These are phyloP conservation scores for Trichosporon faecale DNA, from an alignment of 1,284 basidiomycete genomes.

Conservation along the genomic window DNA sequence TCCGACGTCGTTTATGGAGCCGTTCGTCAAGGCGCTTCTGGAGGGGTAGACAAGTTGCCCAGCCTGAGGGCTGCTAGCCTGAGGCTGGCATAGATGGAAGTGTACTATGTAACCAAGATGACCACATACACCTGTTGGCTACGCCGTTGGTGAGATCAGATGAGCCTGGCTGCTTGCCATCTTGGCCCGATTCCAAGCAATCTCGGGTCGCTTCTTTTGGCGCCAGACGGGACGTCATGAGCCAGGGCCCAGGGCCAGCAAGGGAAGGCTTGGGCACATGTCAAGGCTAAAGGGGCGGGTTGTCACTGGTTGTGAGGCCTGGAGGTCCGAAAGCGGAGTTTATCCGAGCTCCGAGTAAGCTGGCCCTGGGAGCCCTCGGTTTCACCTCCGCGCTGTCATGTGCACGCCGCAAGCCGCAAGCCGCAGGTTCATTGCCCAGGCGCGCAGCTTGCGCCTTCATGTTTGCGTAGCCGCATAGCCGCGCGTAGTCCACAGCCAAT, in stretches of 20 bases:
- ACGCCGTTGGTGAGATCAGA: no score
- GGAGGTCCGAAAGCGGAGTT: not conserved
- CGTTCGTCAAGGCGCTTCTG: constrained; percentile 14
- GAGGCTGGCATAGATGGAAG: no score
- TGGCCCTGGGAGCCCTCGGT: not conserved
- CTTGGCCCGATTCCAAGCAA: no score
- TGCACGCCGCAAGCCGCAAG: not conserved
- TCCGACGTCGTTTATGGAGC: constrained; percentile 12
- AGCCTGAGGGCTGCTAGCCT: no score
- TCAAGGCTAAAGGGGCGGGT: not conserved
- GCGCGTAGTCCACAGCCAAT: not conserved
- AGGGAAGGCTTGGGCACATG: not conserved
- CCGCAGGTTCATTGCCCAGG: no score
- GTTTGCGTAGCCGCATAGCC: not conserved
- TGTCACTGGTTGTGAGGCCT: not conserved
- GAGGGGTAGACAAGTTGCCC: constrained; percentile 14
- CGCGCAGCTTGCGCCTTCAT: no score
- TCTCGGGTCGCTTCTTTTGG: no score
- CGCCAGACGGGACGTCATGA: not conserved
- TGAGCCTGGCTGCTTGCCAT: not conserved
- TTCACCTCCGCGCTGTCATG: not conserved
- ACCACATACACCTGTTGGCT: no score
- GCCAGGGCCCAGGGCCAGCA: not conserved
- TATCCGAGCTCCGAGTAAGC: constrained; percentile 9
- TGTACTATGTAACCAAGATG: no score